A percentile compares a stretch with the other conserved stretches of the same genome.
Evolutionary conservation across 2,329 filamentous ascomycete species (phyloP).

Genomic region (Fusarium equiseti): DNA sequence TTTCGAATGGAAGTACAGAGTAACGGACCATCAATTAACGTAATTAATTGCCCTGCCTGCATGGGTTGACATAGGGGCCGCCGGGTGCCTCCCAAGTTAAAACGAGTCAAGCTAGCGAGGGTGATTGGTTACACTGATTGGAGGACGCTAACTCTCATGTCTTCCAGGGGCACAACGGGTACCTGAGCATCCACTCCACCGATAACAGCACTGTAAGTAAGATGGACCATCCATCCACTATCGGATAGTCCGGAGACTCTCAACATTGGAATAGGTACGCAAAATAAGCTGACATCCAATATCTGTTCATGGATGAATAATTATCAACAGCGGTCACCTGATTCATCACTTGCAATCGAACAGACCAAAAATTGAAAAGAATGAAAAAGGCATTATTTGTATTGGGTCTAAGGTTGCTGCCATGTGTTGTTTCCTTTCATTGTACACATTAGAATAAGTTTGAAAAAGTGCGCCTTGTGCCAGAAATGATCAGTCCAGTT

Average conservation of each 20-base stretch:
- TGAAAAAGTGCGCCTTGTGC: constrained; percentile 37
- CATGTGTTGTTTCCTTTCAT: constrained; percentile 45
- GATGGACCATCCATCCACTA: constrained; percentile 17
- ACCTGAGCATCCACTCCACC: constrained; percentile 15
- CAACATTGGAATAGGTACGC: constrained; percentile 11
- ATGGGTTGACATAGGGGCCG: constrained; percentile 34
- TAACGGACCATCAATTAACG: constrained; percentile 19
- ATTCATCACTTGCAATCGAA: no score
- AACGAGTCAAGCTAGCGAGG: background rate
- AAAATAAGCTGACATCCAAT: constrained; percentile 8
- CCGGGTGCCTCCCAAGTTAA: constrained; percentile 15
- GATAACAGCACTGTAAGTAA: background rate
- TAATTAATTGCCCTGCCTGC: background rate
- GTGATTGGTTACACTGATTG: constrained; percentile 28
- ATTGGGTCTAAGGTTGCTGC: constrained; percentile 42
- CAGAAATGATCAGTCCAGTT: constrained; percentile 39
- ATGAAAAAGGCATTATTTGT: constrained; percentile 37
- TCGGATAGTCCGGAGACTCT: constrained; percentile 26
- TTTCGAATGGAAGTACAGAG: background rate
- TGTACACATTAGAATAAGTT: constrained; percentile 48
- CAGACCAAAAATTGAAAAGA: background rate
- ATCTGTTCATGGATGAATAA: background rate
- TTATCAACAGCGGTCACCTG: background rate
- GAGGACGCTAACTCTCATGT: background rate
- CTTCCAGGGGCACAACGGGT: constrained; percentile 30